Conservation (phyloP, 2,329 filamentous ascomycete genomes). For the Colletotrichum tropicale region DNA sequence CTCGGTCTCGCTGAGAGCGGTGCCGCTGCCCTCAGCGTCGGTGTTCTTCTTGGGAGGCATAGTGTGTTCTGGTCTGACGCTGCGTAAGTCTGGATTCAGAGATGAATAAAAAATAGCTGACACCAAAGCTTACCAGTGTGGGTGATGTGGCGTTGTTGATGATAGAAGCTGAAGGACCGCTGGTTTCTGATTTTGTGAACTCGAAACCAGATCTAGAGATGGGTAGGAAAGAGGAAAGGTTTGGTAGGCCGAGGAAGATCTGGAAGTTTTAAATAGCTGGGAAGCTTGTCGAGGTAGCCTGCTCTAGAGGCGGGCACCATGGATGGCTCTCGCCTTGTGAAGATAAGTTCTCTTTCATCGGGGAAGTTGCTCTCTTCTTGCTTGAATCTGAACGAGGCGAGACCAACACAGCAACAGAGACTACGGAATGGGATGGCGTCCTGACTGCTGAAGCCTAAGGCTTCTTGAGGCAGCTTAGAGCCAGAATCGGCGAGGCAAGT, state of each 20-base stretch:
- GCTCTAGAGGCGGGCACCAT: neutral
- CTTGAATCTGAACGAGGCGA: neutral
- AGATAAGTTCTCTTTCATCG: neutral
- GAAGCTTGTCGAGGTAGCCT: neutral
- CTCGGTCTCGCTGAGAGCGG: slow-evolving; percentile 37
- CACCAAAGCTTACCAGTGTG: neutral
- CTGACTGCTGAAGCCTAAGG: neutral
- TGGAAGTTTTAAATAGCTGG: neutral
- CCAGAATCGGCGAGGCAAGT: neutral
- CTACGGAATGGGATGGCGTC: neutral
- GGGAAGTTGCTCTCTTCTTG: neutral
- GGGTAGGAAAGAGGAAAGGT: neutral
- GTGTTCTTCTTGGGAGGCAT: slow-evolving; percentile 38
- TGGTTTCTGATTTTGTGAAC: neutral
- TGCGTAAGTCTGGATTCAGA: neutral
- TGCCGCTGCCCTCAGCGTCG: slow-evolving; percentile 15
- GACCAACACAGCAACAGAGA: neutral
- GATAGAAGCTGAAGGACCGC: neutral
- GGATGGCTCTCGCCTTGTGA: neutral
- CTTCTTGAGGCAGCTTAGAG: neutral
- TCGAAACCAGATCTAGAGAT: neutral
- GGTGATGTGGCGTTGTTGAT: neutral
- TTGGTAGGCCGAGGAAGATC: neutral
- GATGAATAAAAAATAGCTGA: neutral
- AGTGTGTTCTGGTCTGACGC: neutral